Percentiles rank a stretch among this genome's conserved stretches.
phyloP scores from a whole-genome alignment of 805 yeast species.

The Ogataea dorogensis region DNA sequence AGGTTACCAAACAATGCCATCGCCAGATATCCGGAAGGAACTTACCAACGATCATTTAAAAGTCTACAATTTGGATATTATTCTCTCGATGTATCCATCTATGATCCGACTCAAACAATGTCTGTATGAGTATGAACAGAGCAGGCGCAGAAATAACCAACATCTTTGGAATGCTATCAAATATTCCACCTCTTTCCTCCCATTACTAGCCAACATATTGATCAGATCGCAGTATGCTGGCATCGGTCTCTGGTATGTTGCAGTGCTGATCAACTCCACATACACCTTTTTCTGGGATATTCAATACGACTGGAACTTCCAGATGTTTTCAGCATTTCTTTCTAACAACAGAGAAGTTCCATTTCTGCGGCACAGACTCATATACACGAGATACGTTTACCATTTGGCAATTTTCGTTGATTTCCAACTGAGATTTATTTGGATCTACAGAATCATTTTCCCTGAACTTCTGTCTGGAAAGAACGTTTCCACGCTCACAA shows the following conservation, averaged over 20 bases:
- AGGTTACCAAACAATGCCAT: conserved; percentile 37
- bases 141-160: conserved; percentile 42
- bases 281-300: conserved; percentile 91
- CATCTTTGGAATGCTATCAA: conserved; percentile 74
- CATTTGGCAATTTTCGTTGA: conserved; percentile 59
- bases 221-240: conserved; percentile 28
- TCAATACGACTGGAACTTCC: conserved; percentile 82
- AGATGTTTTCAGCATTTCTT: conserved; percentile 42
- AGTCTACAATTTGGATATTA: conserved; percentile 30
- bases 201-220: conserved; percentile 41
- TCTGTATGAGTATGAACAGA: conserved; percentile 56
- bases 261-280: conserved; percentile 58
- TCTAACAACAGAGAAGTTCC: conserved; percentile 17
- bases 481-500: conserved; percentile 15
- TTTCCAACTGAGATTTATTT: conserved; percentile 66
- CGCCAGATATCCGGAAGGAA: conserved; percentile 20
- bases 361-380: conserved; percentile 31
- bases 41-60: conserved; percentile 33
- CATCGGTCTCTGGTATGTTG: conserved; percentile 43
- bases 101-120: conserved; percentile 83
- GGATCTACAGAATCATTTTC: conserved; percentile 56
- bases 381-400: conserved; percentile 43
- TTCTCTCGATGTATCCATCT: conserved; percentile 52
- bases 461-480: conserved; percentile 18
- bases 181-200: conserved; percentile 62